These are phyloP conservation scores for Corchorus capsularis DNA, from an alignment of 345 rosid genomes.

Conservation along the genomic window DNA sequence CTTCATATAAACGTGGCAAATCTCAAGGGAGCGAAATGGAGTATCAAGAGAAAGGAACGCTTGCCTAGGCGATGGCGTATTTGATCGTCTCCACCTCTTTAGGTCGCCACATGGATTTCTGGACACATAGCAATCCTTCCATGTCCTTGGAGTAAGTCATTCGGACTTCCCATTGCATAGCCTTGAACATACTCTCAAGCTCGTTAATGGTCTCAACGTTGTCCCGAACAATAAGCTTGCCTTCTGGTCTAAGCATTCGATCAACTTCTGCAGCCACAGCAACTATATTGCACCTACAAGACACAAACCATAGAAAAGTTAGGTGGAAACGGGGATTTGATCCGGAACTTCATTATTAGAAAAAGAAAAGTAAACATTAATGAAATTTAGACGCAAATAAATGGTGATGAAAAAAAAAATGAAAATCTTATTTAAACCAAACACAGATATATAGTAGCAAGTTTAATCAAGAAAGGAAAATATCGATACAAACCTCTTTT, in stretches of 20 bases:
- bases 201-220: conserved; percentile 55
- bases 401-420: background rate
- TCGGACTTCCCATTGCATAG: conserved; percentile 85
- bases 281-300: conserved; percentile 65
- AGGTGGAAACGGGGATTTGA: background rate
- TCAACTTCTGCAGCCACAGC: conserved; percentile 86
- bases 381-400: background rate
- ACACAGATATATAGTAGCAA: background rate
- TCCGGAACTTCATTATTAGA: background rate
- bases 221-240: conserved; percentile 81
- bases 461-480: background rate
- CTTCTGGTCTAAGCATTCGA: conserved; percentile 83
- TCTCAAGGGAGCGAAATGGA: conserved; percentile 19
- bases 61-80: conserved; percentile 58
- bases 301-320: background rate
- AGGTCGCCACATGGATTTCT: conserved; percentile 89
- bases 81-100: conserved; percentile 53
- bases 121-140: conserved; percentile 83
- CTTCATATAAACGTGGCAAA: conserved; percentile 17
- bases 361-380: background rate
- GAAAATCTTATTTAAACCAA: background rate
- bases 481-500: conserved; percentile 53
- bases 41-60: conserved; percentile 6
- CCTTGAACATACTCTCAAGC: conserved; percentile 57
- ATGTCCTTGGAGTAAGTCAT: conserved; percentile 75